These are phyloP conservation scores for Didymella keratinophila DNA, from an alignment of 2,329 filamentous ascomycete species.

Conservation along the genomic window DNA sequence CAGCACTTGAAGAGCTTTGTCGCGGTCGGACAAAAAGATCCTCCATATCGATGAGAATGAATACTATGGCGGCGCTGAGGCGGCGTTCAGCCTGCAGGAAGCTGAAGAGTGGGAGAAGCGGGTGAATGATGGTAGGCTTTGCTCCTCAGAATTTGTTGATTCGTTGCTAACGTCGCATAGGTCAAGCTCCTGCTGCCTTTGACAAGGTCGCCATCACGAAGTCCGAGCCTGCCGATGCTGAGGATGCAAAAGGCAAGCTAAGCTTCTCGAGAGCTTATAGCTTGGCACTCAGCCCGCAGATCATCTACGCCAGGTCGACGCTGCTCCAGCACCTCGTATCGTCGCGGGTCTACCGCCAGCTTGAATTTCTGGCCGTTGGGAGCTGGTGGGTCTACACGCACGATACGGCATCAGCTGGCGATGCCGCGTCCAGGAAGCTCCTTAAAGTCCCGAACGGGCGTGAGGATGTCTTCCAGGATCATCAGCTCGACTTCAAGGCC, in stretches of 20 bases:
- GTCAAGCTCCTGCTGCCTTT: constrained; percentile 32
- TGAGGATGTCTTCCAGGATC: constrained; percentile 88
- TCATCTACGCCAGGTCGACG: constrained; percentile 83
- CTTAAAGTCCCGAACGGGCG: constrained; percentile 83
- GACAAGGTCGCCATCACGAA: constrained; percentile 47
- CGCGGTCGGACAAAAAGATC: constrained; percentile 88
- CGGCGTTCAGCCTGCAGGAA: constrained; percentile 84
- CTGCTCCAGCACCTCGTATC: constrained; percentile 84
- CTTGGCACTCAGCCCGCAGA: constrained; percentile 81
- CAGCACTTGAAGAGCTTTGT: constrained; percentile 79
- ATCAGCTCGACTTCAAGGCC: constrained; percentile 75
- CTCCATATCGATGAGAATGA: constrained; percentile 87
- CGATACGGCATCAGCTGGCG: constrained; percentile 38
- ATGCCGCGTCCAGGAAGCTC: constrained; percentile 51
- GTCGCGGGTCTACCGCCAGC: constrained; percentile 84
- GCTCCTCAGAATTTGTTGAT: background rate
- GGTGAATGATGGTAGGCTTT: constrained; percentile 44
- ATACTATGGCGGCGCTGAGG: constrained; percentile 87
- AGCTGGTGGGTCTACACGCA: constrained; percentile 81
- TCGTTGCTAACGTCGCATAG: constrained; percentile 25
- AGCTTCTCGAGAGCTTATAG: constrained; percentile 78
- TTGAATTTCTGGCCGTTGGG: constrained; percentile 92
- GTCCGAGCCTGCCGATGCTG: constrained; percentile 29
- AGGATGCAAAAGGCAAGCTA: constrained; percentile 54
- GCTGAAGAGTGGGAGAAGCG: constrained; percentile 74